Conservation (phyloP, 1,139 yeast genomes). For the Protomyces macrosporus region DNA sequence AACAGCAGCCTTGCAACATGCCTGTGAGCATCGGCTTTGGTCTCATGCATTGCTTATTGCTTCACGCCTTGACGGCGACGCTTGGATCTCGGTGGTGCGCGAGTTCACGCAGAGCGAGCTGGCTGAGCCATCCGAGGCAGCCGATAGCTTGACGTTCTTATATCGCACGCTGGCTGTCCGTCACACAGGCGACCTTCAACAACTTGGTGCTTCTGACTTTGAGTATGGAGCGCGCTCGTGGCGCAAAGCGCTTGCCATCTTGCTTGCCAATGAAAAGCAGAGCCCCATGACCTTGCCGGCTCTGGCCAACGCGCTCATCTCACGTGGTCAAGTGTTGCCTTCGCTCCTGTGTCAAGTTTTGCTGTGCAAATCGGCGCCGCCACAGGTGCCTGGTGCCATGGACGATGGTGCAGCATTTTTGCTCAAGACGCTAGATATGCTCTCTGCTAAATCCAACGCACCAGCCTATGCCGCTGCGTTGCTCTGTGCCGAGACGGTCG, state of each 20-base stretch:
- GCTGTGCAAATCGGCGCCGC: constrained; percentile 37
- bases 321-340: background rate
- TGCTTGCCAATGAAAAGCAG: constrained; percentile 3
- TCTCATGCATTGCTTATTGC: constrained; percentile 71
- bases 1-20: constrained; percentile 58
- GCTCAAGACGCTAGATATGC: background rate
- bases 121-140: constrained; percentile 38
- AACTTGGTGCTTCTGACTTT: constrained; percentile 21
- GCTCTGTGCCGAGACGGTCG: background rate
- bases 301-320: background rate
- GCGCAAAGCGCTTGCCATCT: constrained; percentile 15
- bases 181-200: constrained; percentile 44
- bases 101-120: constrained; percentile 46
- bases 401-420: background rate
- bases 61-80: constrained; percentile 56
- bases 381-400: constrained; percentile 37
- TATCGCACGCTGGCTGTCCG: constrained; percentile 65
- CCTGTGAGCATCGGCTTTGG: constrained; percentile 66
- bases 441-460: background rate
- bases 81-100: constrained; percentile 56
- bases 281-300: background rate
- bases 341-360: constrained; percentile 28
- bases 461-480: background rate
- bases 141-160: constrained; percentile 54
- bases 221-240: constrained; percentile 1